Base-by-base conservation (phyloP, 2,329 filamentous ascomycete species). In the Sphaceloma murrayae region DNA sequence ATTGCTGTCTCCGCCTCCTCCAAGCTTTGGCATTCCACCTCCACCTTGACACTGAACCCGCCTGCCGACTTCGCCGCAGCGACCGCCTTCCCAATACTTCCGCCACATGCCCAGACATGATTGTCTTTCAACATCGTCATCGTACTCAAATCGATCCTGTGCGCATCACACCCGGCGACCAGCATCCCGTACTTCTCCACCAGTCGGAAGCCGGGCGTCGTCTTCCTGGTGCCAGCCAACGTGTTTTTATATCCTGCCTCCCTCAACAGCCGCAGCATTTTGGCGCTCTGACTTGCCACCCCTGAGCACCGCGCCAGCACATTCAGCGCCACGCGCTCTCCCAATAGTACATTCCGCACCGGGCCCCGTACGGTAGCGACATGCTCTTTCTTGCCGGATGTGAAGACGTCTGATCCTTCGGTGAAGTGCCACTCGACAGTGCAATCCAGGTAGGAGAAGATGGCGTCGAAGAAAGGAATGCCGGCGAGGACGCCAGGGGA, bases 81-180 rank as follows among this genome's bases (percentile, higher is more conserved):
- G 17, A 98, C 88, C 4, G 91, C 91, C 16, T 83, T 78, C 1
- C 82, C 79, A 62, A 98, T 96, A 59, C 82, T 85, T 18, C 72
- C 71, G 32, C 82, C 82, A 44, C 83, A 81, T 50, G 85, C 86
- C 82, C 89, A 95, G 46, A 98, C 82, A 65, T 98, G 91, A 65
- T 98, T 98, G 66, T 98, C 91, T 69, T 98, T 98, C 52, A 98
- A 73, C 91, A 98, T 98, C 46, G 88, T 88, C 91, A 98, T 96
- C 52, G 81, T 77, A 61, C 62, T 67, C 2, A 98, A 70, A 62
- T 98, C 91, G 66, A 94, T 85, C 22, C 91, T 73, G 63, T 98
- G 91, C 2, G 81, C 77, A 65, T 98, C 91, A 11, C 86, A 88
- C 8, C 91, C 91, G 46, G 89, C 91, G 11, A 94, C 82, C 16